Percentiles rank a stretch among this genome's conserved stretches.
Evolutionary conservation across 2,329 filamentous ascomycete genomes (phyloP).

Genomic region (Aspergillus sp.): DNA sequence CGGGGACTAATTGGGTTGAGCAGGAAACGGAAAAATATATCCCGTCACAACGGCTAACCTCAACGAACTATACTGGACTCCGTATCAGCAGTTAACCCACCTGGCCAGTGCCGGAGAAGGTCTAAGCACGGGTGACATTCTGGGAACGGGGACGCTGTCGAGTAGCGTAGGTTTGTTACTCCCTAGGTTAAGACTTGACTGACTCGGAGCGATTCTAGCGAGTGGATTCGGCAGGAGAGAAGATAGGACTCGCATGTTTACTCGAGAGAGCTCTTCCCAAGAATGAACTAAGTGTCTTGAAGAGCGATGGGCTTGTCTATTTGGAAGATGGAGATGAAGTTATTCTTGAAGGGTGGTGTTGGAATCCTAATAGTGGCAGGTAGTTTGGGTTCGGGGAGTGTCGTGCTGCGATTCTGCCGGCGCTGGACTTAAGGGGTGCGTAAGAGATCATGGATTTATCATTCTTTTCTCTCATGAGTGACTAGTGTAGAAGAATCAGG

Average conservation of each 20-base stretch:
- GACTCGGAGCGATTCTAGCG: too few species aligned
- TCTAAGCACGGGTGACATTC: constrained; percentile 22
- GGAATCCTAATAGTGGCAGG: constrained; percentile 6
- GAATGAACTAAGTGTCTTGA: constrained; percentile 3
- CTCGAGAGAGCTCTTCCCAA: constrained; percentile 10
- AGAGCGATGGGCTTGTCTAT: constrained; percentile 4
- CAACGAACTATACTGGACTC: constrained; percentile 27
- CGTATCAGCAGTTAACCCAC: constrained; percentile 24
- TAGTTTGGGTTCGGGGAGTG: constrained; percentile 16
- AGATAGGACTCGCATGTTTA: constrained; percentile 1
- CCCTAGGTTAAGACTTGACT: constrained; percentile 5
- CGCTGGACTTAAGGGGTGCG: neutral
- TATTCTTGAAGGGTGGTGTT: constrained; percentile 16
- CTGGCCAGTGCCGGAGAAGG: constrained; percentile 23
- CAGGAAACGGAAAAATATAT: constrained; percentile 26
- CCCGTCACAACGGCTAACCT: constrained; percentile 20
- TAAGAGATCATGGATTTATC: too few species aligned
- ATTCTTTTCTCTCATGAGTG: too few species aligned
- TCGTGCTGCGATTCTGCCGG: constrained; percentile 8
- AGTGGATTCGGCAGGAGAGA: too few species aligned
- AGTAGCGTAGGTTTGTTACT: constrained; percentile 7
- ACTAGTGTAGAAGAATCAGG: too few species aligned
- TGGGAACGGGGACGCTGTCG: constrained; percentile 27
- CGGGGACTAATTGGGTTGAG: neutral
- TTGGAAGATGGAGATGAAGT: constrained; percentile 17